Evolutionary conservation across 2,329 filamentous ascomycete genomes (phyloP), one percentile per base, ranked within the genome.

Genomic region (Nigrospora osmanthi): DNA sequence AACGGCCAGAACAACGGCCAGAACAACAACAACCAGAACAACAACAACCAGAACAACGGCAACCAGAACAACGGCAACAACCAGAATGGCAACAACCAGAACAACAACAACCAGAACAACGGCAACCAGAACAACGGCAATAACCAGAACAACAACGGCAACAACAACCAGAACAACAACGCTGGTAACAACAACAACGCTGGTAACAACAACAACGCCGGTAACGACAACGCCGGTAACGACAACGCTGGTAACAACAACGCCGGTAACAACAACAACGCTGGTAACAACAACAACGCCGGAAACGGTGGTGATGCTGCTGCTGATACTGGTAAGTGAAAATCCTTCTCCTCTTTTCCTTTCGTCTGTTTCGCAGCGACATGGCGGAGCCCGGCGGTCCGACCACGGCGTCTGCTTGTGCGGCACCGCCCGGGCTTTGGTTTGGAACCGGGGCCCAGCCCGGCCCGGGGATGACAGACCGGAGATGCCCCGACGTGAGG

Each of bases 111-210:
- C 40, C 30, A 48, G 6, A 43, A 45, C 15, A 11, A 10, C 14
- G 28, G 23, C 38, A 49, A 46, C 40, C 30, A 48, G 6, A 43
- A 45, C 15, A 11, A 10, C 14, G 28, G 23, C 38, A 49, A 53
- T 38, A 48, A 49, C 40, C 41, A 47, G 37, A 45, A 46, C 40
- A 19, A 48, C 4, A 43, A 45, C 15, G 15, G 12, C 14, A 38
- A 38, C 38, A 23, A 31, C 7, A 40, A 40, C 28, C 23, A 40
- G 19, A 40, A 40, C n/a, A n/a, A n/a, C n/a, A n/a, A n/a, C n/a
- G n/a, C n/a, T 16, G 10, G 16, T 11, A 35, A 42, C n/a, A 33
- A 43, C 34, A 37, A 37, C 40, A 16, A 36, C 15, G 13, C n/a
- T 34, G 37, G 40, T n/a, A 37, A 37, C 40, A 16, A 36, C 15